Conservation (phyloP, 768 basidiomycete species). For the Piloderma croceum region DNA sequence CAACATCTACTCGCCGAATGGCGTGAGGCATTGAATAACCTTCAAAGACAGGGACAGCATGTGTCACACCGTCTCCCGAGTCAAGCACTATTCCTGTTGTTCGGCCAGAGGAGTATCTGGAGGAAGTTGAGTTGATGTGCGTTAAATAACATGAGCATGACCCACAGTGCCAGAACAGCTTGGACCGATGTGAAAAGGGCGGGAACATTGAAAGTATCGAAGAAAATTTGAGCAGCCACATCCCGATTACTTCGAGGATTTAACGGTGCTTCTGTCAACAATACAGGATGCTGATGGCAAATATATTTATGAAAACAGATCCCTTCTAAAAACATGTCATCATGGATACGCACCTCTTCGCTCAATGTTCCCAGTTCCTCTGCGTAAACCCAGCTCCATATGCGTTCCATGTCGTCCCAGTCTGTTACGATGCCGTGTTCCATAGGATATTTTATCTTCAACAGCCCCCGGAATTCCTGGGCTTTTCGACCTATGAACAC, state of each 20-base stretch:
- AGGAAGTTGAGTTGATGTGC: constrained; percentile 2
- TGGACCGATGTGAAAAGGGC: constrained; percentile 96
- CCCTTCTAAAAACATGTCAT: background rate
- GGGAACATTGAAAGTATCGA: constrained; percentile 99
- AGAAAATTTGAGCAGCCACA: constrained; percentile 96
- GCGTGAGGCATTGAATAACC: constrained; percentile 99
- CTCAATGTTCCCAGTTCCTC: constrained; percentile 93
- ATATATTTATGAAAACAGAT: constrained; percentile 12
- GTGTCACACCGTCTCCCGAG: constrained; percentile 97
- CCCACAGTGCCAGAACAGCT: constrained; percentile 92
- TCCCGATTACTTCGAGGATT: constrained; percentile 97
- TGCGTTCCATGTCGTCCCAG: constrained; percentile 99
- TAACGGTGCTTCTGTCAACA: constrained; percentile 94
- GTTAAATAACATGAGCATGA: constrained; percentile 11
- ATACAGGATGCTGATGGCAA: constrained; percentile 78
- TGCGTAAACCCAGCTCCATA: constrained; percentile 97
- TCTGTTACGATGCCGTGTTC: constrained; percentile 98
- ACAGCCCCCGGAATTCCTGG: constrained; percentile 90
- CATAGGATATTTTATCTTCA: constrained; percentile 99
- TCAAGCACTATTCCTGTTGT: constrained; percentile 99
- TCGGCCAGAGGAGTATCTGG: constrained; percentile 94
- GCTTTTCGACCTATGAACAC: constrained; percentile 93
- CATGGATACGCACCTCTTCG: constrained; percentile 73
- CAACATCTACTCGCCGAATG: constrained; percentile 91
- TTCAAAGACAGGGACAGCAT: constrained; percentile 97